Evolutionary conservation across 495 filamentous ascomycete genomes (phyloP), one percentile per base, ranked within the genome.

Genomic region (Tuber magnatum): DNA sequence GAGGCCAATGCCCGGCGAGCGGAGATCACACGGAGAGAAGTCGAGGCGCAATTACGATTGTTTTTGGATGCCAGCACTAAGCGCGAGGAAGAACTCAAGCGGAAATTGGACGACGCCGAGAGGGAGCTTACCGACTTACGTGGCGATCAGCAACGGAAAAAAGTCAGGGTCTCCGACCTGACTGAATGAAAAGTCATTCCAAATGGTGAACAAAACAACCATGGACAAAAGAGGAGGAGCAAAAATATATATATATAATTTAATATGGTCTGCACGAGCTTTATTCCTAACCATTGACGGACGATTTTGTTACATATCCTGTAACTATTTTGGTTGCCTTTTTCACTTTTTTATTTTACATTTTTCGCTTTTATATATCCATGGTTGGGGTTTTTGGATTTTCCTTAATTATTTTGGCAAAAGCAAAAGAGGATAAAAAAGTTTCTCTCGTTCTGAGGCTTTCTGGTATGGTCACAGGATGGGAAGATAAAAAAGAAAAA

Each of bases 1-100:
- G 92, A 94, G 81, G 86, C 86, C 71, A 88, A 89, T 70, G 88
- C 89, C 68, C 86, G 90, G 79, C 84, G 89, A 77, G 86, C 87
- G 56, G 88, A 91, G 79, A 85, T 88, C 56, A 84, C 85, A 76
- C 81, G 86, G 69, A 83, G 80, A 48, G 85, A 86, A 38, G 82
- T 85, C 40, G 91, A 93, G 79, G 84, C 84, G 32, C 86, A 88
- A 74, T 85, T 92, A 41, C 88, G 90, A 73, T 87, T 88, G 44
- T 89, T 90, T 56, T 85, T 97, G 3, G 91, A 95, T 18, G 91
- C 94, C 43, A 88, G 90, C 8, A 89, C 91, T 81, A 88, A 89
- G 70, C 87, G 92, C 38, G 94, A 97, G 82, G 91, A 92, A 65
- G 91, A 92, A 68, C 87, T 97, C 39, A 97, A 97, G 84, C 87